Conservation (phyloP, 2,329 filamentous ascomycete genomes). For the Fusarium pseudograminearum region DNA sequence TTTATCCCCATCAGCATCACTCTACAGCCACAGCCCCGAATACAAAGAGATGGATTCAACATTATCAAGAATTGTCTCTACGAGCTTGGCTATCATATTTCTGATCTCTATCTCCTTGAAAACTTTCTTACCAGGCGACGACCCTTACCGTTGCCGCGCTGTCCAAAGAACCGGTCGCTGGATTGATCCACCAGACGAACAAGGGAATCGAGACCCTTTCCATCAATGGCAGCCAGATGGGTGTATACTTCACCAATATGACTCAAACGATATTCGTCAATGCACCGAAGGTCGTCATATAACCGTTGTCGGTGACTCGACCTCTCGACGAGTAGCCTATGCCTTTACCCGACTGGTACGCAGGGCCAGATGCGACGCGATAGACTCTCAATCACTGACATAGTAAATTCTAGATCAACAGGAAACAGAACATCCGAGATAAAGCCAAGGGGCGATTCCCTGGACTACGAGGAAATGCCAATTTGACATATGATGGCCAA, state of each 20-base stretch:
- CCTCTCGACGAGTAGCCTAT: conserved; percentile 69
- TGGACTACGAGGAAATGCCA: background rate
- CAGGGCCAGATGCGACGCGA: fast-evolving
- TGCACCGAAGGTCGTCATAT: conserved; percentile 66
- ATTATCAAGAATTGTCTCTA: background rate
- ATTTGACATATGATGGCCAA: background rate
- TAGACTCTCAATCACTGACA: background rate
- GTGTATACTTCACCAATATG: conserved; percentile 69
- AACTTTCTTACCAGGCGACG: background rate
- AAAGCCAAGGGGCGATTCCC: no score
- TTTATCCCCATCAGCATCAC: no score
- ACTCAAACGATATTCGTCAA: conserved; percentile 60
- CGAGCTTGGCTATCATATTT: background rate
- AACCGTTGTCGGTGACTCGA: conserved; percentile 70
- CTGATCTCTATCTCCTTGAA: background rate
- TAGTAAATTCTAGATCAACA: background rate
- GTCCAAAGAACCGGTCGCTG: background rate
- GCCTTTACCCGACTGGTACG: conserved; percentile 51
- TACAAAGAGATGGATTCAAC: background rate
- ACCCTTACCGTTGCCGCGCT: conserved; percentile 1
- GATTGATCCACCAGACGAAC: conserved; percentile 46
- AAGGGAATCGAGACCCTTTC: conserved; percentile 49
- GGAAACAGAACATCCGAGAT: no score
- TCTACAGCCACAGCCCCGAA: no score
- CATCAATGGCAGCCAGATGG: conserved; percentile 68